These are phyloP conservation scores for Paramecium octaurelia DNA, from an alignment of 73 alveolate species.

Conservation along the genomic window DNA sequence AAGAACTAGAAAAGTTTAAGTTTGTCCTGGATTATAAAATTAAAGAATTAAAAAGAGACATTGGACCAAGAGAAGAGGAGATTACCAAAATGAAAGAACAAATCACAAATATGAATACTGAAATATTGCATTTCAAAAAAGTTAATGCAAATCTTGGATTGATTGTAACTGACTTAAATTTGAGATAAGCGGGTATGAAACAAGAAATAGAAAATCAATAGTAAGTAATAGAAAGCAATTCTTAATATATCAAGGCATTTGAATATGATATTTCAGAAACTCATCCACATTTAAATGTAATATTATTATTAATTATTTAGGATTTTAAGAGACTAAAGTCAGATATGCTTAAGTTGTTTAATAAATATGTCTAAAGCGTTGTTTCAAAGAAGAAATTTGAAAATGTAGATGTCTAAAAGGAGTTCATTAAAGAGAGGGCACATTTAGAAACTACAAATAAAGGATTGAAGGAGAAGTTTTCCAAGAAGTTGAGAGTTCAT, in stretches of 20 bases:
- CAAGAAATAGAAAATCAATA: conserved; percentile 66
- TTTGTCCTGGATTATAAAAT: conserved; percentile 92
- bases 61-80: conserved; percentile 94
- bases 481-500: conserved; percentile 77
- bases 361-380: conserved; percentile 73
- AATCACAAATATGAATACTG: conserved; percentile 81
- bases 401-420: conserved; percentile 69
- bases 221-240: conserved; percentile 64
- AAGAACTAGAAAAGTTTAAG: conserved; percentile 94
- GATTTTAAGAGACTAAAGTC: conserved; percentile 70
- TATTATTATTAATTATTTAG: conserved; percentile 61
- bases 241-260: conserved; percentile 75
- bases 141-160: conserved; percentile 82
- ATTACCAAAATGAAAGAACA: conserved; percentile 78
- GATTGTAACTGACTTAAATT: conserved; percentile 77
- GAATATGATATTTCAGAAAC: conserved; percentile 78
- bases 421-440: conserved; percentile 80
- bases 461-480: conserved; percentile 73
- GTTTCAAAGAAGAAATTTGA: conserved; percentile 77
- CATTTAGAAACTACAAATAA: conserved; percentile 81
- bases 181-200: conserved; percentile 83
- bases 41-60: conserved; percentile 92
- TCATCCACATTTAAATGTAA: conserved; percentile 33
- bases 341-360: conserved; percentile 66
- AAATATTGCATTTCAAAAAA: conserved; percentile 75